Evolutionary conservation across 345 rosid genomes (phyloP), one percentile per base, ranked within the genome.

Genomic region (Salix arbutifolia): DNA sequence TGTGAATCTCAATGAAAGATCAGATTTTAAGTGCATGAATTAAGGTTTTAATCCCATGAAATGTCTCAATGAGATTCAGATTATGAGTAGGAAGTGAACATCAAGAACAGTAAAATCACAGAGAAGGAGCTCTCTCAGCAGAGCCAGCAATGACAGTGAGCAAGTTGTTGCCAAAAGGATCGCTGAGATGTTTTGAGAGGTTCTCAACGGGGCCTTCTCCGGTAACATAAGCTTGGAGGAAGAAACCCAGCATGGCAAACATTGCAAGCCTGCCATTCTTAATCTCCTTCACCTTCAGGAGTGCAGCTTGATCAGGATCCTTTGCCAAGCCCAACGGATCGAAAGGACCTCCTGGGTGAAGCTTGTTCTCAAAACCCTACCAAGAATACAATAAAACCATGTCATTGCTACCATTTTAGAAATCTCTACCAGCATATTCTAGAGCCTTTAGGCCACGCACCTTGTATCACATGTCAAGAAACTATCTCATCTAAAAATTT

Each of bases 131-230:
- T 86, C 99, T 93, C 80, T 95, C 98, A 1, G 83, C 94, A 3
- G 86, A 69, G 73, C 96, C 96, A 4, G 85, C 81, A 58, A 96
- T 84, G 75, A 95, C 99, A 0, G 99, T 93, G 79, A 95, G 98
- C 92, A 95, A 88, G 87, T 95, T 95, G 96, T 95, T 91, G 80
- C 90, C 97, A n/a, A 93, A 95, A 62, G 99, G 98, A 81, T 95
- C 99, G 33, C 93, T 90, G 82, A 95, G 97, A 79, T 93, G 99
- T 74, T 91, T 91, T 4, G 98, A 76, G 38, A 93, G 90, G 86
- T 93, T 93, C 90, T 96, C 98, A 8, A 96, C 98, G 0, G 97
- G 98, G 58, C 99, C 96, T 85, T 96, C 98, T 42, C 99, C 99
- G 0, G 99, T 93, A 9, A 91, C 94, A 53, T 93, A 93, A 35